Conservation (phyloP, 2,329 filamentous ascomycete genomes). For the Chaetomium sp. region DNA sequence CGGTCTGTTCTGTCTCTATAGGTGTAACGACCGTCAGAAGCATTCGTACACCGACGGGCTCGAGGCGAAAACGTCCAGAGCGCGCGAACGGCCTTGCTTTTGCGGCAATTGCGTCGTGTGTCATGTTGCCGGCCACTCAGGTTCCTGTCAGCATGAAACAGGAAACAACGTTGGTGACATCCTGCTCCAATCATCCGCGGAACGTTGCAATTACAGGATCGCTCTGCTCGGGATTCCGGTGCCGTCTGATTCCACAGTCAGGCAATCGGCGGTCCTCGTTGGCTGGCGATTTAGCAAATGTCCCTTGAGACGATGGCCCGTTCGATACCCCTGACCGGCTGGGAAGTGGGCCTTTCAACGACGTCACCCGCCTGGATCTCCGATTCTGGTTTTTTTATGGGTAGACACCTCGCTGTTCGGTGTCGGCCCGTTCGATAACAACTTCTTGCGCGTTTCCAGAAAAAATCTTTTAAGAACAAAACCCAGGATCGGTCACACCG, state of each 20-base stretch:
- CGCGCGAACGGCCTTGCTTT: too few relatives aligned
- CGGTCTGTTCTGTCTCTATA: too few relatives aligned
- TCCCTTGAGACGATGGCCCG: conserved; percentile 21
- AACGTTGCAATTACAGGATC: neutral
- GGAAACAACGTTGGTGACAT: too few relatives aligned
- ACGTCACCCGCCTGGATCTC: conserved; percentile 20
- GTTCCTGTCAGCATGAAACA: too few relatives aligned
- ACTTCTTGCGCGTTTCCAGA: neutral
- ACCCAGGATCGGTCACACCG: too few relatives aligned
- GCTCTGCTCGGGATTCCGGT: neutral
- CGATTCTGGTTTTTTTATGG: conserved; percentile 5
- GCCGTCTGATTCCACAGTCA: neutral
- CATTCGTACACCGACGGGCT: too few relatives aligned
- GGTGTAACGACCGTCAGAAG: too few relatives aligned
- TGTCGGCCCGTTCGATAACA: neutral
- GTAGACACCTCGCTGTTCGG: neutral
- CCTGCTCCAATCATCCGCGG: too few relatives aligned
- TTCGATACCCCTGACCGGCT: conserved; percentile 1
- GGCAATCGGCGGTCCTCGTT: conserved; percentile 16
- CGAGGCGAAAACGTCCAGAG: too few relatives aligned
- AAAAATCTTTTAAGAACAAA: neutral
- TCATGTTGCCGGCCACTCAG: too few relatives aligned
- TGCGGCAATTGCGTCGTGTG: too few relatives aligned
- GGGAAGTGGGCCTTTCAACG: conserved; percentile 5
- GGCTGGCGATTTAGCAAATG: conserved; percentile 20